Evolutionary conservation across 2,329 filamentous ascomycete genomes (phyloP).

Genomic region (Sporothrix protearum): DNA sequence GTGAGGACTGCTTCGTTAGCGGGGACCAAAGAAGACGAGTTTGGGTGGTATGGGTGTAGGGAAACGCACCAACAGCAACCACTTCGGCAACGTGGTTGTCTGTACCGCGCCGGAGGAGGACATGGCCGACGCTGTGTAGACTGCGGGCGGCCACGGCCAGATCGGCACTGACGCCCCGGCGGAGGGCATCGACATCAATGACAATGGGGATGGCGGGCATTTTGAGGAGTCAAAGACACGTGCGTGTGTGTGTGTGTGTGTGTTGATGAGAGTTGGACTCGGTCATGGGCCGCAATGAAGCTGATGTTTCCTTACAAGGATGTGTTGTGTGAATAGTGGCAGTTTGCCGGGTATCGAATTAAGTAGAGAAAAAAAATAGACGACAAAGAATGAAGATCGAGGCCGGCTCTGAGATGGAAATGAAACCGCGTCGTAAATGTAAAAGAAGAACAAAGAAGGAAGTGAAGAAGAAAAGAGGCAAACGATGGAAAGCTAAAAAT

Average conservation of each 20-base stretch:
- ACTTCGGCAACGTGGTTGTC: slow-evolving; percentile 24
- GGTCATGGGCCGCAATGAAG: too few relatives aligned
- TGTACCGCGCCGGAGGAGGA: slow-evolving; percentile 16
- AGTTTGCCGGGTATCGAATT: neutral
- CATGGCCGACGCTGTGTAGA: slow-evolving; percentile 8
- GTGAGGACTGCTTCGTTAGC: neutral
- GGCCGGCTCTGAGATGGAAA: neutral
- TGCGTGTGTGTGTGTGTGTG: too few relatives aligned
- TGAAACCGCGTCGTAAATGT: neutral
- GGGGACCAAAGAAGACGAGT: neutral
- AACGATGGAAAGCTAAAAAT: neutral
- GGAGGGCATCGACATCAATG: slow-evolving; percentile 3
- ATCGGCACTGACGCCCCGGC: neutral
- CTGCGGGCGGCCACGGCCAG: slow-evolving; percentile 1
- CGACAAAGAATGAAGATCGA: neutral
- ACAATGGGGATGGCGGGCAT: slow-evolving; percentile 1
- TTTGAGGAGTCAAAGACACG: too few relatives aligned
- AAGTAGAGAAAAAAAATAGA: neutral
- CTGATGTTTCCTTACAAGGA: too few relatives aligned
- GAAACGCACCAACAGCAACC: slow-evolving; percentile 17
- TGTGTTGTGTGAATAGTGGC: neutral
- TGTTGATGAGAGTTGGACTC: neutral
- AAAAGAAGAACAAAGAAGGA: neutral
- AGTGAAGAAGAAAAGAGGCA: neutral
- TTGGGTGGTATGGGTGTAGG: too few relatives aligned